Conservation (phyloP, 2,329 filamentous ascomycete species). For the Ophiostoma australiae region DNA sequence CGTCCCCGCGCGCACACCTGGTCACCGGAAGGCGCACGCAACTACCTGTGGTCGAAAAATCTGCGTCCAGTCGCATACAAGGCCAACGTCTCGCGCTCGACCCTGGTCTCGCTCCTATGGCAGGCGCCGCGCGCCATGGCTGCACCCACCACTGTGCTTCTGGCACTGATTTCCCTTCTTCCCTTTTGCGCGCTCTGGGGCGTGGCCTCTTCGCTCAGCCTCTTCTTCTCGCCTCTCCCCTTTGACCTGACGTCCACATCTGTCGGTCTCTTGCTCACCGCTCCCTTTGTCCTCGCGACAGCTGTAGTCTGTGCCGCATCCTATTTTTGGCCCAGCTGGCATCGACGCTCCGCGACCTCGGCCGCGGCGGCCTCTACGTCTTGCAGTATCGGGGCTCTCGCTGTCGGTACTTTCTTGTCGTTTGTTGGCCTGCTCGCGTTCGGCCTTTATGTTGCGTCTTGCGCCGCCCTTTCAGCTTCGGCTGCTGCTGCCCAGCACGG, state of each 20-base stretch:
- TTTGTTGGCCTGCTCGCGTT: slow-evolving; percentile 43
- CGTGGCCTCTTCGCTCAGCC: slow-evolving; percentile 42
- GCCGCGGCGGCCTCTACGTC: slow-evolving; percentile 36
- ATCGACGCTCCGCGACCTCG: slow-evolving; percentile 35
- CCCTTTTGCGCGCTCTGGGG: slow-evolving; percentile 47
- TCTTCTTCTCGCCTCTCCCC: slow-evolving; percentile 44
- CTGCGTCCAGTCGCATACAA: slow-evolving; percentile 22
- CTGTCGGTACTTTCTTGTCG: slow-evolving; percentile 32
- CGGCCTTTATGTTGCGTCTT: slow-evolving; percentile 39
- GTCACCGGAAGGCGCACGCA: slow-evolving; percentile 27
- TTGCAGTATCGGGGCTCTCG: not conserved
- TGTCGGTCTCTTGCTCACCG: slow-evolving; percentile 42
- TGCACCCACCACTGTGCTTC: slow-evolving; percentile 47
- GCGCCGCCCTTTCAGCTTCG: not conserved
- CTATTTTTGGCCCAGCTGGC: slow-evolving; percentile 27
- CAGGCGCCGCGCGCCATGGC: slow-evolving; percentile 45
- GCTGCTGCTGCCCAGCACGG: not conserved
- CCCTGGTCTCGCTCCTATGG: not conserved
- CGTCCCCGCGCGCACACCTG: slow-evolving; percentile 26
- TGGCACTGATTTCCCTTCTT: slow-evolving; percentile 43
- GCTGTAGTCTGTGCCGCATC: slow-evolving; percentile 34
- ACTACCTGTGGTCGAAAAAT: not conserved
- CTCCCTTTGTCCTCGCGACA: slow-evolving; percentile 42
- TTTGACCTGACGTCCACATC: slow-evolving; percentile 34
- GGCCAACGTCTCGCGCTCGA: slow-evolving; percentile 31